A percentile compares a stretch with the other conserved stretches of the same genome.
Evolutionary conservation across 2,329 filamentous ascomycete species (phyloP).

Genomic region (Verticillium nubilum): DNA sequence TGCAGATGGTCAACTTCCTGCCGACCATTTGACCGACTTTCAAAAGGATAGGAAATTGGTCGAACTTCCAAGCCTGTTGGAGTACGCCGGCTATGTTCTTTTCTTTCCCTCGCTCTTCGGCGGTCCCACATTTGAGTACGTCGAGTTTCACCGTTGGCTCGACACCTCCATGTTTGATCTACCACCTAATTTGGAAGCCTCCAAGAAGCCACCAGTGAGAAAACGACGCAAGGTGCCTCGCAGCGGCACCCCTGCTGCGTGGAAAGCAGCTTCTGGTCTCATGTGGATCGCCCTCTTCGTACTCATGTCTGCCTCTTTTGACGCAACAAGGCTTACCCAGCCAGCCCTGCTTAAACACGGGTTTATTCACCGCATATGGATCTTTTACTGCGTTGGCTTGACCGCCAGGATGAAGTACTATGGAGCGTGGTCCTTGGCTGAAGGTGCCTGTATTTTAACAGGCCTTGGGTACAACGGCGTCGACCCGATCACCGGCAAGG

Average conservation of each 20-base stretch:
- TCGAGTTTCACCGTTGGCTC: constrained; percentile 88
- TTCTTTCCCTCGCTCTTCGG: constrained; percentile 92
- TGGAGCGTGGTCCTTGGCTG: constrained; percentile 87
- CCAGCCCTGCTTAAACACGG: constrained; percentile 61
- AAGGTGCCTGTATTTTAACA: constrained; percentile 89
- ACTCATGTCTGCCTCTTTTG: constrained; percentile 63
- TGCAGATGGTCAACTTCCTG: constrained; percentile 79
- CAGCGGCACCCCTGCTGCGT: constrained; percentile 76
- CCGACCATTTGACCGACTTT: constrained; percentile 74
- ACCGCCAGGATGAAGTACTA: constrained; percentile 90
- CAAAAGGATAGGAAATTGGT: constrained; percentile 78
- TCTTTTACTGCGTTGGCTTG: constrained; percentile 78
- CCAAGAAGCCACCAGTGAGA: constrained; percentile 77
- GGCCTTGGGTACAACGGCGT: constrained; percentile 94
- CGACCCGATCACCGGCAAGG: constrained; percentile 75
- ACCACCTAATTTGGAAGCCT: constrained; percentile 72
- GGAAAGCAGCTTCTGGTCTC: constrained; percentile 69
- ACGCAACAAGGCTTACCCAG: constrained; percentile 56
- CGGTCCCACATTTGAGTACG: constrained; percentile 90
- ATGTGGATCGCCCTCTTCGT: constrained; percentile 78
- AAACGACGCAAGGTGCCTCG: constrained; percentile 90
- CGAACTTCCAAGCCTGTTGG: constrained; percentile 67
- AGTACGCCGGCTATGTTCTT: constrained; percentile 85
- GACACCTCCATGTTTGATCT: constrained; percentile 93
- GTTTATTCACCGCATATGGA: constrained; percentile 68